A percentile compares a stretch with the other conserved stretches of the same genome.
These are phyloP conservation scores for Diplodia seriata DNA, from an alignment of 2,329 filamentous ascomycete species.

Conservation along the genomic window DNA sequence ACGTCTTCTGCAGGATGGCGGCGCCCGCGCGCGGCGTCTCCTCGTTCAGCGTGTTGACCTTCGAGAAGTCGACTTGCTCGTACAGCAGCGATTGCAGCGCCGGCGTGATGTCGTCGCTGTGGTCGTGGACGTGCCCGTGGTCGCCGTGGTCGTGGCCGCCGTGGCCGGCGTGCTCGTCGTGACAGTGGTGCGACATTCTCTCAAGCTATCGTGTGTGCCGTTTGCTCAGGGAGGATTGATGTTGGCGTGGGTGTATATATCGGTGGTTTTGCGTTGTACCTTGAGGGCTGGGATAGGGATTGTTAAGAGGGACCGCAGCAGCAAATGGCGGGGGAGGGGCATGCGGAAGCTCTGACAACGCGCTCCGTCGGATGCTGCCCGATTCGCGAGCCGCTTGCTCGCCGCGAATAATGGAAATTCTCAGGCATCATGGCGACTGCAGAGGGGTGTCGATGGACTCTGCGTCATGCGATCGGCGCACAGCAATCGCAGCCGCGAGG, in stretches of 20 bases:
- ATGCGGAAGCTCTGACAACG: conserved; percentile 16
- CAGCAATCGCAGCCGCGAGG: background rate
- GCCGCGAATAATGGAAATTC: background rate
- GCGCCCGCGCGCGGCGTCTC: conserved; percentile 70
- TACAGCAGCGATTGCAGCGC: conserved; percentile 91
- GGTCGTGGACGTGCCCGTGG: conserved; percentile 74
- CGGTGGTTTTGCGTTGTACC: conserved; percentile 1
- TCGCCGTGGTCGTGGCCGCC: conserved; percentile 54
- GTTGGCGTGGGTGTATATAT: background rate
- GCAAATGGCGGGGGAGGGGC: conserved; percentile 28
- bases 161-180: conserved; percentile 57
- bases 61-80: conserved; percentile 87
- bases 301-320: background rate
- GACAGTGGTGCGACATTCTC: conserved; percentile 42
- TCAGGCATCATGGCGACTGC: conserved; percentile 7
- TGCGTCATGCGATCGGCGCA: background rate
- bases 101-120: conserved; percentile 89
- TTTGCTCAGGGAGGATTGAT: background rate
- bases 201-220: background rate
- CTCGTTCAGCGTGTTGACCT: conserved; percentile 86
- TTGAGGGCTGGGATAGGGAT: background rate
- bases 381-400: background rate
- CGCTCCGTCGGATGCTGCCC: conserved; percentile 1
- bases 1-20: conserved; percentile 86
- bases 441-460: background rate